Base-by-base conservation (phyloP, 352 stramenopile species). In the Globisporangium sylvaticum region DNA sequence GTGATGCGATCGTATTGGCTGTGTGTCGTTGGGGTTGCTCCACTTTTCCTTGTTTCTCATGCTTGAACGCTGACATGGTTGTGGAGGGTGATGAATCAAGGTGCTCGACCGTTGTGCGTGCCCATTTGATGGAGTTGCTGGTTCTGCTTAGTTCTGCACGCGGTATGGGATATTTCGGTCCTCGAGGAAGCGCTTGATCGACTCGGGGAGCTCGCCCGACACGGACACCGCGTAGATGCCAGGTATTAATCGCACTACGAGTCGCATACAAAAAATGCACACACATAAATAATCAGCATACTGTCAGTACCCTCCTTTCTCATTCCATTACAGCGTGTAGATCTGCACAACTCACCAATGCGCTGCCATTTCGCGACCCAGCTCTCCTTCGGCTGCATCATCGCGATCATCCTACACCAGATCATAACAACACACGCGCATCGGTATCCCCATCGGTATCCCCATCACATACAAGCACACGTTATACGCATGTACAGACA, bases 301-400 rank as follows among this genome's bases (percentile, higher is more conserved):
- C 20, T 20, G 15, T 58, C 25, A 70, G 29, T 46, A 37, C 1
- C 14, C 20, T 10, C 14, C 7, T 39, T 42, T 32, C 18, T 5
- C 25, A 39, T 39, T 22, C 15, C 53, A 18, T 39, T 15, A 7
- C 53, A 22, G 25, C 5, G 5, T 22, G 32, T 25, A n/a, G 18
- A 27, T 44, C 29, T 39, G 22, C 52, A 58, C 18, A 14, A 72
- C 79, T 20, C 62, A 92, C 86, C 88, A 42, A 96, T 93, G 55
- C 88, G 86, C 68, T 93, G 86, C 88, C 88, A 96, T 73, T 96
- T 96, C 65, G 88, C 88, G 39, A 96, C 88, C 88, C 88, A 96
- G 74, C 88, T 96, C 68, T 94, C 86, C 74, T 91, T 92, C 27
- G 88, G 88, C 65, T 91, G 80, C 86, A 96, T 94, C 86, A 96